A percentile compares a stretch with the other conserved stretches of the same genome.
phyloP scores from a whole-genome alignment of 495 filamentous ascomycete genomes.

The Sordaria brevicollis region DNA sequence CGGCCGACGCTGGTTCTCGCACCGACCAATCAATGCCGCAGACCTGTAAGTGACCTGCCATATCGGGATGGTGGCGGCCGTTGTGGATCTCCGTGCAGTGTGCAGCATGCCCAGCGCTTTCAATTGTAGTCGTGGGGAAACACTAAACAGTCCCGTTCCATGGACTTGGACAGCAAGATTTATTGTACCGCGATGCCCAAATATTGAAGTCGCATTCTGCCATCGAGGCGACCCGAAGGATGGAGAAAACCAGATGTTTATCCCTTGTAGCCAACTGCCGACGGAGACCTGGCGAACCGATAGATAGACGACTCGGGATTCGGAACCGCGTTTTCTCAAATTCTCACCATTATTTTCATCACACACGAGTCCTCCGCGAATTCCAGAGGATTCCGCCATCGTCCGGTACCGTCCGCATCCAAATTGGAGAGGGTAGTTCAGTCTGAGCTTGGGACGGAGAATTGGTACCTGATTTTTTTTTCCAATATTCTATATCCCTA shows the following conservation, averaged over 20 bases:
- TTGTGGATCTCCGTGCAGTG: background rate
- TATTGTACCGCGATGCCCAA: background rate
- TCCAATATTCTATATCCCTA: background rate
- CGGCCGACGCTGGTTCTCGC: background rate
- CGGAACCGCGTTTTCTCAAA: background rate
- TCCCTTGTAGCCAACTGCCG: background rate
- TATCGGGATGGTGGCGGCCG: conserved; percentile 1
- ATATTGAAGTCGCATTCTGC: background rate
- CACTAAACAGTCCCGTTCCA: background rate
- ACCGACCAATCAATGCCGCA: background rate
- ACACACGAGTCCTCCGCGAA: background rate
- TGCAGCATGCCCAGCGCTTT: background rate
- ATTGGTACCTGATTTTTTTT: background rate
- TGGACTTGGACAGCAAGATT: background rate
- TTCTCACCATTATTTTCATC: background rate
- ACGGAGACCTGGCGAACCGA: background rate
- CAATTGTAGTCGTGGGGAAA: background rate
- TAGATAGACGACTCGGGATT: background rate
- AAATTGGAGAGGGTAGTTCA: background rate
- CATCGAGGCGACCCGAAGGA: background rate
- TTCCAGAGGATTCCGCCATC: background rate
- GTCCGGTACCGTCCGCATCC: background rate
- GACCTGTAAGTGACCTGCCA: conserved; percentile 1
- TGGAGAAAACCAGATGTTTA: background rate
- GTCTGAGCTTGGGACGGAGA: background rate